Base-by-base conservation (phyloP, 805 yeast species). In the Candida coleopterorum region DNA sequence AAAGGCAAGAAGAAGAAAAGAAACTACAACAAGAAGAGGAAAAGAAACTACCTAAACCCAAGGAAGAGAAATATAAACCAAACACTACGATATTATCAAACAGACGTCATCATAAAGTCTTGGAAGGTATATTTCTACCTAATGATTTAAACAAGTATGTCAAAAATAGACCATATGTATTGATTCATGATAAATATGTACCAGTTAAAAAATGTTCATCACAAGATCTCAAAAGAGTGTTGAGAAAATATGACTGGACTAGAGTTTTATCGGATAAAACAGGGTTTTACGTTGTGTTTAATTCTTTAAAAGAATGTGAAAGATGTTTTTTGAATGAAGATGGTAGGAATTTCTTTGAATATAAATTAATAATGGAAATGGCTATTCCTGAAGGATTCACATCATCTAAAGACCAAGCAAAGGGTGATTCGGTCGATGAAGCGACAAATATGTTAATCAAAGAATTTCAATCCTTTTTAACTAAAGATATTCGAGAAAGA, bases 231-330 rank as follows among this genome's bases (percentile, higher is more conserved):
- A 79, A 83, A 47, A 67, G 72, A 18, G 65, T 69, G 21, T 60
- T 86, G 22, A 70, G 70, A 27, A 72, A 69, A 32, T 81, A 81
- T 50, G 75, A 73, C 37, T 82, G 87, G 79, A 73, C 78, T 0
- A 65, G 84, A 37, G 75, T 86, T 2, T 52, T 82, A 33, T 68
- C 77, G 4, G 89, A 83, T 44, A 56, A 55, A 30, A 55, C 70
- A 1, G 96, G 96, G 0, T 81, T 81, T 46, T 86, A 73, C 47
- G 65, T 86, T 25, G 79, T 85, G 1, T 87, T 87, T 57, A 77
- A 78, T 46, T 67, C 72, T 12, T 56, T 70, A 10, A 58, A 58
- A 24, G 85, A 80, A 42, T 81, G 85, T 21, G 72, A 73, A 42
- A 56, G 66, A 22, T 82, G 86, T 45, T 81, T 72, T 48, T 64